These are phyloP conservation scores for Basipetospora sp. DNA, from an alignment of 2,329 filamentous ascomycete genomes.

Conservation along the genomic window DNA sequence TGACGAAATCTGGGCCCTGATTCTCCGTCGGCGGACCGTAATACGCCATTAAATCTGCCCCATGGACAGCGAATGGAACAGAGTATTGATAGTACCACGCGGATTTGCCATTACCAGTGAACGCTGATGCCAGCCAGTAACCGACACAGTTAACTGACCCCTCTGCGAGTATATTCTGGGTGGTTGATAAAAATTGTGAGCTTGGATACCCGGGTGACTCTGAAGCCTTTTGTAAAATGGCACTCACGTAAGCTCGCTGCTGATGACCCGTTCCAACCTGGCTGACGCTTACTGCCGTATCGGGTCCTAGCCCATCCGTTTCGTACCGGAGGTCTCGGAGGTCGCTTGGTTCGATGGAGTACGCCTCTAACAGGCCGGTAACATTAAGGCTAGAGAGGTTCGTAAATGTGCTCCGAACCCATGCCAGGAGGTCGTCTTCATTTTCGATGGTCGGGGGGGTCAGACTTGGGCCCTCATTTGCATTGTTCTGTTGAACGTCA, in stretches of 20 bases:
- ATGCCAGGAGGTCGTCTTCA: constrained; percentile 17
- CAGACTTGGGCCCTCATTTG: constrained; percentile 23
- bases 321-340: constrained; percentile 18
- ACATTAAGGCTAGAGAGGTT: constrained; percentile 18
- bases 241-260: constrained; percentile 26
- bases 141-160: constrained; percentile 39
- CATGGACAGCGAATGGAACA: constrained; percentile 25
- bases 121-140: constrained; percentile 40
- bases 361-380: constrained; percentile 17
- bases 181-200: neutral
- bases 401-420: constrained; percentile 20
- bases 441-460: constrained; percentile 20
- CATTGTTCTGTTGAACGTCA: constrained; percentile 17
- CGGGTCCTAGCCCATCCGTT: constrained; percentile 20
- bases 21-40: constrained; percentile 7
- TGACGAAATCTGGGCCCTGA: constrained; percentile 2
- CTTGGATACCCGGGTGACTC: neutral
- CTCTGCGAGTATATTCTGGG: constrained; percentile 36
- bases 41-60: constrained; percentile 22
- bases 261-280: constrained; percentile 36
- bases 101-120: constrained; percentile 15
- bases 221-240: too few relatives aligned
- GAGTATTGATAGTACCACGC: constrained; percentile 36
- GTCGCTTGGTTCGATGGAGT: constrained; percentile 12
- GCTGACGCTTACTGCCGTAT: constrained; percentile 35